phyloP scores from a whole-genome alignment of 768 basidiomycete species.

The Lactifluus subvellereus region DNA sequence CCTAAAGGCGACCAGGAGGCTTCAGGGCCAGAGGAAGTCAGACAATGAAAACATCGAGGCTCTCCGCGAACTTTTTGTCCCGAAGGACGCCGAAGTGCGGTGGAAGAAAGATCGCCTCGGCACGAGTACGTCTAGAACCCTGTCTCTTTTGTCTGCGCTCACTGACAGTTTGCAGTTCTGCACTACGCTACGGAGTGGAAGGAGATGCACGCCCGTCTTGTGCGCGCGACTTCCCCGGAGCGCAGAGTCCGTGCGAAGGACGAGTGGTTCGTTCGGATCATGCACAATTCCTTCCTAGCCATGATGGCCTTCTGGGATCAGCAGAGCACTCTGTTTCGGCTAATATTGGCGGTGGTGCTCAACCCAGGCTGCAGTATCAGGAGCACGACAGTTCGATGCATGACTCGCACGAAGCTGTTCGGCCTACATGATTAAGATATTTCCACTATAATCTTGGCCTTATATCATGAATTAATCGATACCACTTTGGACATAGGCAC shows the following conservation, averaged over 20 bases:
- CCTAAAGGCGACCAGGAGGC: conserved; percentile 5
- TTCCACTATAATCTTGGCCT: neutral
- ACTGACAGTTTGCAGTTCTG: neutral
- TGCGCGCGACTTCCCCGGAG: neutral
- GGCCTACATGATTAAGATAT: neutral
- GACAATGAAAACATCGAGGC: conserved; percentile 7
- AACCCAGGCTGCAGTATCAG: neutral
- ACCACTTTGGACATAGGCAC: neutral
- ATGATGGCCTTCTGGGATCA: neutral
- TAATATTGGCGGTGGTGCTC: neutral
- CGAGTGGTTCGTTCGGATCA: neutral
- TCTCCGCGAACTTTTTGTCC: conserved; percentile 10
- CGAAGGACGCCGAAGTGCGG: neutral
- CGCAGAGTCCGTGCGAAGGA: neutral
- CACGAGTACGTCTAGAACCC: neutral
- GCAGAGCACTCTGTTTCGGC: neutral
- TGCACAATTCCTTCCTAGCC: neutral
- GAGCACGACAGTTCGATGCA: neutral
- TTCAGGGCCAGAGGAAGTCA: neutral
- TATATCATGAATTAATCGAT: neutral
- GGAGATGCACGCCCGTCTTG: neutral
- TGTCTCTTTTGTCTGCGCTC: neutral
- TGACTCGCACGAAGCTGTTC: neutral
- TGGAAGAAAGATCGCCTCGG: conserved; percentile 17
- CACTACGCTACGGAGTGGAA: neutral